Base-by-base conservation (phyloP, 148 eudicot genomes). In the Selenicereus undatus region DNA sequence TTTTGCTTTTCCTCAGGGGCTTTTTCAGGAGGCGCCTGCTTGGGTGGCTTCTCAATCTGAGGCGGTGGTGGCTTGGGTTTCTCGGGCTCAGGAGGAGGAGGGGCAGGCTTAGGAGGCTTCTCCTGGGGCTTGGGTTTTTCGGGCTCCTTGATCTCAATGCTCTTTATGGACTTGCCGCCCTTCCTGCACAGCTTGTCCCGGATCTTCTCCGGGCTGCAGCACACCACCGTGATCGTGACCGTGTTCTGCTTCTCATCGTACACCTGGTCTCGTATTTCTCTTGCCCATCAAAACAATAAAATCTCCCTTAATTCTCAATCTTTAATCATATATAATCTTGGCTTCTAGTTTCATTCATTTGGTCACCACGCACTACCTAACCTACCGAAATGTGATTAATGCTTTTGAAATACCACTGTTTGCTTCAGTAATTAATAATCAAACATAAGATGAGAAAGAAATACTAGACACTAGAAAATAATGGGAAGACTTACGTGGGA, bases 171-270 rank as follows among this genome's bases (percentile, higher is more conserved):
- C 39, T 86, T 88, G 1, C 92, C 88, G 36, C 93, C 97, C 71
- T 89, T 95, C 76, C 79, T 78, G 70, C 91, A 88, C 42, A 95
- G 88, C 87, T 92, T 91, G 87, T 93, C 94, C 36, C 90, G 88
- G 78, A 95, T 85, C 83, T 82, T 90, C 81, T 95, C 99, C 0
- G 99, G 99, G 82, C 86, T 90, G 87, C 97, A 93, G 86, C 97
- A 91, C 8, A 90, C 80, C 8, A 95, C 97, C 1, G 84, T 91
- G 88, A 95, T 93, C 22, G 60, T 90, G 62, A 95, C 99, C 17
- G 80, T 88, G 83, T 91, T 91, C 10, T 85, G 73, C 88, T 95
- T 92, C 77, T 90, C 93, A 79, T 95, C 90, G 54, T 69, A 95
- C 8, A 85, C 77, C 81, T 93, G 97, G 83, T 87, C 85, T 83